Evolutionary conservation across 2,329 filamentous ascomycete species (phyloP), one percentile per base, ranked within the genome.

Genomic region (Alternaria solani): DNA sequence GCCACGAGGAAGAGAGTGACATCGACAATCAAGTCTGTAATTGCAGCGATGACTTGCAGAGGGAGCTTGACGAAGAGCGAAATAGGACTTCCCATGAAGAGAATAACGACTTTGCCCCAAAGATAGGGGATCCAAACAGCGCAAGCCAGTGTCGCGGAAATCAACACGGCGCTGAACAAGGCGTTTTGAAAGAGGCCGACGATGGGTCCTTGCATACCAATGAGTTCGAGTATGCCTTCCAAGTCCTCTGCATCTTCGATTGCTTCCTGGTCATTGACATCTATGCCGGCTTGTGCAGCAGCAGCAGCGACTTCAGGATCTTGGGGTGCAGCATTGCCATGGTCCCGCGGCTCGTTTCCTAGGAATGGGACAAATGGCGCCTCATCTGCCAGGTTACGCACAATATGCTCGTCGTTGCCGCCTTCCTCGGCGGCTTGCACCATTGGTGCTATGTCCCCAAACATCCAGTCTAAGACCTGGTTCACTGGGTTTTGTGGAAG

Each of bases 201-300:
- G 3, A 99, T 84, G 0, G 95, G 95, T 0, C 95, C 95, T 72
- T 96, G 92, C 91, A 99, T 96, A 38, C 95, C 95, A 60, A 99
- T 91, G 16, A 99, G 87, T 77, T 99, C 95, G 83, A 99, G 89
- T 53, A 99, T 92, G 0, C 95, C 95, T 75, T 99, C 95, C 16
- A 99, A 88, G 73, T 99, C 95, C 79, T 99, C 95, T 9, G 91
- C 91, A 67, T 97, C 81, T 62, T 94, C 91, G 42, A 93, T 86
- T 9, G 89, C 90, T 67, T 92, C 89, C 55, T 88, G 85, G 55
- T 89, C 87, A 46, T 88, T 87, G 12, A 81, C 72, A 69, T 97
- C 92, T 36, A 94, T 81, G 8, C 86, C 91, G 16, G 87, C 88
- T 49, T 86, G 87, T 20, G 85, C 85, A n/a, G 87, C 89, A 44